phyloP scores from a whole-genome alignment of 164 flowering plant species.

The Vitis riparia region DNA sequence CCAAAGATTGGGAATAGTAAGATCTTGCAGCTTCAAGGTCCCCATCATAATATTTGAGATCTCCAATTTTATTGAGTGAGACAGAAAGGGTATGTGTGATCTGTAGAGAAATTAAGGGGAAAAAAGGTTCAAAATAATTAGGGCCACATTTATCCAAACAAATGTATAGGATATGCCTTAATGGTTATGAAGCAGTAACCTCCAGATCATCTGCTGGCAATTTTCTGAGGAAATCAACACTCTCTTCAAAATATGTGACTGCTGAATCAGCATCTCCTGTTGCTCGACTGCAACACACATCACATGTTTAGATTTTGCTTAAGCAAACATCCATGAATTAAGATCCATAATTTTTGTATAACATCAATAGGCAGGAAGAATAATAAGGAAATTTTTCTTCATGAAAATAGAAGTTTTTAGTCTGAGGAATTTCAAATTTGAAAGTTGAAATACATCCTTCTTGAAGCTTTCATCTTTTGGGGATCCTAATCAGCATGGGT shows the following conservation, averaged over 20 bases:
- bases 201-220: constrained; percentile 70
- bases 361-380: background rate
- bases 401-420: too few species aligned
- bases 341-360: background rate
- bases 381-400: background rate
- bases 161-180: background rate
- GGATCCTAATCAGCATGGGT: too few species aligned
- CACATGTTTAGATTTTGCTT: background rate
- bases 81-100: constrained; percentile 90
- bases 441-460: too few species aligned
- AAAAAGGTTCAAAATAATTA: background rate
- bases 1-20: constrained; percentile 68
- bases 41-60: constrained; percentile 86
- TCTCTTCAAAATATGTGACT: constrained; percentile 71
- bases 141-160: background rate
- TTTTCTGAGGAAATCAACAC: constrained; percentile 73
- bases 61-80: constrained; percentile 96
- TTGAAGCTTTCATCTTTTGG: too few species aligned
- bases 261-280: constrained; percentile 75
- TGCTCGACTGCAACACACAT: constrained; percentile 68
- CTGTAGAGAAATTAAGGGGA: constrained; percentile 33
- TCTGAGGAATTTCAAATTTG: too few species aligned
- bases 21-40: constrained; percentile 74
- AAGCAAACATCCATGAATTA: background rate
- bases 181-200: constrained; percentile 41